Evolutionary conservation across 2,329 filamentous ascomycete genomes (phyloP), one percentile per base, ranked within the genome.

Genomic region (Macroventuria anomochaeta): DNA sequence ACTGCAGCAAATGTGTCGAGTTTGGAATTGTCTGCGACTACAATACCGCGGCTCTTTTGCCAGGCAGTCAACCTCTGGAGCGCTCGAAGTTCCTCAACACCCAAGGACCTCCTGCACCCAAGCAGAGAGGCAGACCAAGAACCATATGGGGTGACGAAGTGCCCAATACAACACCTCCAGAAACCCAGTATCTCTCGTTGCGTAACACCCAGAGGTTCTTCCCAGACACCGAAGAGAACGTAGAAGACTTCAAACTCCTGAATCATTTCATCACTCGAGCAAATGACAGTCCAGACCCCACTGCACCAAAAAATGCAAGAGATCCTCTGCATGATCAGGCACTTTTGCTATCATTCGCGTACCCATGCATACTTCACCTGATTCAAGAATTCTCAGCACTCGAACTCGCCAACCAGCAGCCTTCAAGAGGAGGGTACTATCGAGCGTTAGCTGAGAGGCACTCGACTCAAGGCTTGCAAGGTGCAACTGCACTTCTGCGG

Each of bases 321-420:
- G 34, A 37, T 18, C 34, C 39, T 17, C 12, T 43, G 12, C 39
- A 43, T 15, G 39, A 43, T 32, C 39, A 43, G 25, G 39, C 39
- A 31, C 39, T 43, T 31, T 26, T 43, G 8, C 12, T 43, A 12
- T 31, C 39, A 7, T 43, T 43, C 11, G 25, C 39, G 6, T 31
- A 43, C 10, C 39, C 39, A 13, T 31, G 29, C 26, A 43, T 43
- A 12, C 39, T 43, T n/a, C 39, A 43, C 18, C 26, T 31, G 3
- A 43, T 43, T 3, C 18, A 21, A 18, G 39, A 43, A n/a, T 43
- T 43, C 17, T 31, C 39, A 6, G 39, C 39, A 5, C 39, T 43
- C 7, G 39, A 43, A 33, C 26, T 43, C 13, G 39, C 39, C 15
- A 25, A 15, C 12, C 39, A 31, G n/a, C 25, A 20, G 15, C 39